Conservation (phyloP, 257 asterid genomes). For the Solanum okadae region DNA sequence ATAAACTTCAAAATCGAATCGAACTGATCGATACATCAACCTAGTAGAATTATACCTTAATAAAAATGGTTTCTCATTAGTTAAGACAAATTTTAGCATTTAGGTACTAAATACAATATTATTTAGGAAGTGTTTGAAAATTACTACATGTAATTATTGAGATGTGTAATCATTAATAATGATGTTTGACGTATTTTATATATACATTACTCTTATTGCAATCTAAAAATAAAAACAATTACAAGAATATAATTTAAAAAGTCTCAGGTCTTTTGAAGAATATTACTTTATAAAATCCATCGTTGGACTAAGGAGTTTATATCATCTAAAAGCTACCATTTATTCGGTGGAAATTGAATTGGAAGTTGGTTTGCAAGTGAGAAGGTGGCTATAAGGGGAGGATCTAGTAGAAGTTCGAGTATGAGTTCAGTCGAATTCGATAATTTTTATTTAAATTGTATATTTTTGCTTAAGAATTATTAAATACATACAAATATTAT, state of each 20-base stretch:
- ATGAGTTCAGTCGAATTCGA: not conserved
- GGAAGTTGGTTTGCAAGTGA: not conserved
- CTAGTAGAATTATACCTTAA: not conserved
- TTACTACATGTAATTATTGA: not conserved
- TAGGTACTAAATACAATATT: not conserved
- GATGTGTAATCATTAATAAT: not conserved
- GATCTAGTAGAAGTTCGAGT: not conserved
- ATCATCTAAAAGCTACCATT: not conserved
- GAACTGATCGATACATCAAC: no score
- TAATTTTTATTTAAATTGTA: no score
- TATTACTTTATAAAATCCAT: not conserved
- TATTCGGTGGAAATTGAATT: not conserved
- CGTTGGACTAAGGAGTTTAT: not conserved
- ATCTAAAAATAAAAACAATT: not conserved
- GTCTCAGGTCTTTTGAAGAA: not conserved
- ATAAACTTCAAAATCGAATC: no score
- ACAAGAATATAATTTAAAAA: not conserved
- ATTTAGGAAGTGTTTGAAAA: not conserved
- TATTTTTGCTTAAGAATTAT: no score
- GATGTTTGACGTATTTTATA: not conserved
- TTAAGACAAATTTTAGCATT: not conserved
- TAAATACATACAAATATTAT: no score
- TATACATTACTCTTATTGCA: not conserved
- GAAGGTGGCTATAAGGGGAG: not conserved
- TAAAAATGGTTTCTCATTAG: not conserved